Base-by-base conservation (phyloP, 306 rosid genomes). In the Trifolium subterraneum region DNA sequence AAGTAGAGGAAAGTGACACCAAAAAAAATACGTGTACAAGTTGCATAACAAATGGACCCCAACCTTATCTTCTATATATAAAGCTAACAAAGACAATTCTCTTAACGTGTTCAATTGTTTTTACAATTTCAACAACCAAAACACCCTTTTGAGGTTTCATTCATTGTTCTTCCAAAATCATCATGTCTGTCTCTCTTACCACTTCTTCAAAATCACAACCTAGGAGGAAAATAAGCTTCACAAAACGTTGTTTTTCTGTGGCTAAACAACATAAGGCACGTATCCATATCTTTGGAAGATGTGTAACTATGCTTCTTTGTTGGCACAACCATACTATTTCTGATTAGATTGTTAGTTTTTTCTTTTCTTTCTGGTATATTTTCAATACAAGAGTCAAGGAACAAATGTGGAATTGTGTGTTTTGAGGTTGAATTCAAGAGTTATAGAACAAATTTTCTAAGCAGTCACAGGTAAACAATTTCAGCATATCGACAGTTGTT, bases 241-340 rank as follows among this genome's bases (percentile, higher is more conserved):
- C 83, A 0, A 73, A 80, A 71, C 75, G 83, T 45, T 80, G 87
- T 45, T 73, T 63, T 15, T 10, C n/a, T 13, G 44, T 84, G 63
- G 80, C 65, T 2, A 84, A 84, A 75, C 87, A 84, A 16, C 85
- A 84, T 25, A 84, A 80, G 35, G 81, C 85, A 56, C 82, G 87
- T 2, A 77, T 80, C 60, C 74, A 84, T 67, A 80, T 84, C 25
- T 58, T 81, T 11, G 87, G 87, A 8, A 64, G 87, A 25, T 84
- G 87, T 9, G 61, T 84, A 11, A 62, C 87, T 44, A 84, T 84
- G 87, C 87, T 84, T 27, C 80, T 84, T 48, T 84, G 87, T 63
- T 84, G 87, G 87, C 85, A 84, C 71, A 82, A 80, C 65, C 85
- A 80, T 22, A 3, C 78, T 29, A 69, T 84, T 1, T 80, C 84